Percentiles rank a stretch among this genome's conserved stretches.
Conservation (phyloP, 2,329 filamentous ascomycete genomes). For the Nothophoma quercina region DNA sequence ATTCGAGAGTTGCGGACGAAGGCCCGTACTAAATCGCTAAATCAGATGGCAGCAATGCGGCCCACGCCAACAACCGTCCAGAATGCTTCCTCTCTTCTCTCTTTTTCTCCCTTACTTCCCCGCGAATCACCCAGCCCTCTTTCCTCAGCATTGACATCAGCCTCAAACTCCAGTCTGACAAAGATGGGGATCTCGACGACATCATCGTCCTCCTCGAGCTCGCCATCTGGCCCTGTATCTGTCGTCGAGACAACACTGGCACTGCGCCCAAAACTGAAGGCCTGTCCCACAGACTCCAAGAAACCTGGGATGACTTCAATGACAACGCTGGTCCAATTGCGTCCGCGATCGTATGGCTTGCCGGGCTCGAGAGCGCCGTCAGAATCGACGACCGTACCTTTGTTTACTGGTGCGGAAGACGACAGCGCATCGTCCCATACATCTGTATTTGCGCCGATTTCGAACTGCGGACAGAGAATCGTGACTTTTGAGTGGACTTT, state of each 20-base stretch:
- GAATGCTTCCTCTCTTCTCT: conserved; percentile 88
- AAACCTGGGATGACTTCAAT: conserved; percentile 80
- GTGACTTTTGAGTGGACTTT: conserved; percentile 72
- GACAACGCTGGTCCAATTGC: conserved; percentile 95
- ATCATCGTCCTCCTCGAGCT: conserved; percentile 63
- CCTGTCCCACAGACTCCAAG: conserved; percentile 17
- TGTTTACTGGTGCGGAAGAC: conserved; percentile 48
- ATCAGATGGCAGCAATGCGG: conserved; percentile 63
- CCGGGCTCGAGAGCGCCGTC: conserved; percentile 73
- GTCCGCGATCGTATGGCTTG: conserved; percentile 93
- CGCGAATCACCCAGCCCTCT: conserved; percentile 44
- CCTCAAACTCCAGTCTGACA: conserved; percentile 90
- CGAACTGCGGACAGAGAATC: conserved; percentile 91
- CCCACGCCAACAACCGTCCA: conserved; percentile 94
- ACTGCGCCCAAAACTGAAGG: conserved; percentile 5
- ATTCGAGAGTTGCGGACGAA: neutral
- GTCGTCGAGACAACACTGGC: conserved; percentile 4
- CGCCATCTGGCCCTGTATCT: conserved; percentile 23
- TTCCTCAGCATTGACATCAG: conserved; percentile 68
- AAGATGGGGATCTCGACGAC: conserved; percentile 92
- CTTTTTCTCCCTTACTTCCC: conserved; percentile 68
- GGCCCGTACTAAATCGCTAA: neutral
- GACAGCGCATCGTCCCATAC: conserved; percentile 89
- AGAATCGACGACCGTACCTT: conserved; percentile 31
- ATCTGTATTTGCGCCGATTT: conserved; percentile 92